Percentiles rank a stretch among this genome's conserved stretches.
Evolutionary conservation across 768 basidiomycete genomes (phyloP).

Genomic region (Leccinum variicolor): DNA sequence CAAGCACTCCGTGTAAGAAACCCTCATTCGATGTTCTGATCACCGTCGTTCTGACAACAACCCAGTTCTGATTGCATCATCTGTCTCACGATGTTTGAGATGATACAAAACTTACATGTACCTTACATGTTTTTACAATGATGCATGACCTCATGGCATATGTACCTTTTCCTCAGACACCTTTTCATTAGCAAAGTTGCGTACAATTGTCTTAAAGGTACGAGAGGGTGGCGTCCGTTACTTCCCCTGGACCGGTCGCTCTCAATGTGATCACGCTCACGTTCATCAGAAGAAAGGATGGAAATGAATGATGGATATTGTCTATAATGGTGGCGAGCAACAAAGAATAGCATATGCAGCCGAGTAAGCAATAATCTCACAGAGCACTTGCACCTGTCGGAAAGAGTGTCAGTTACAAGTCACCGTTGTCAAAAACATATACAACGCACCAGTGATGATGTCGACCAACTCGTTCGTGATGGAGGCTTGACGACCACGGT

Average conservation of each 20-base stretch:
- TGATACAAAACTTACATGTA: slow-evolving; percentile 39
- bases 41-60: neutral
- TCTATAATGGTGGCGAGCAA: slow-evolving; percentile 20
- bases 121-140: slow-evolving; percentile 29
- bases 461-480: slow-evolving; percentile 96
- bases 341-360: slow-evolving; percentile 10
- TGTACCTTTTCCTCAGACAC: slow-evolving; percentile 10
- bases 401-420: neutral
- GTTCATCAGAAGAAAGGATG: neutral
- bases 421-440: neutral
- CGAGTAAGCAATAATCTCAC: slow-evolving; percentile 26
- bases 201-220: neutral
- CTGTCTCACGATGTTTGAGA: slow-evolving; percentile 12
- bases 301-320: slow-evolving; percentile 17
- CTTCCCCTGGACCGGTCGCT: neutral
- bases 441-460: slow-evolving; percentile 77
- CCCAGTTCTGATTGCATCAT: slow-evolving; percentile 35
- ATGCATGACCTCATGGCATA: slow-evolving; percentile 24
- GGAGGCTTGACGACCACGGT: slow-evolving; percentile 96
- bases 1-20: slow-evolving; percentile 68
- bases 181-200: neutral
- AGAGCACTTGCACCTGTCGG: slow-evolving; percentile 48
- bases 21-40: neutral
- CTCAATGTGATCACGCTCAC: neutral
- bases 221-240: neutral